Evolutionary conservation across 1,284 basidiomycete species (phyloP).

Genomic region (Papiliotrema nemorosa): DNA sequence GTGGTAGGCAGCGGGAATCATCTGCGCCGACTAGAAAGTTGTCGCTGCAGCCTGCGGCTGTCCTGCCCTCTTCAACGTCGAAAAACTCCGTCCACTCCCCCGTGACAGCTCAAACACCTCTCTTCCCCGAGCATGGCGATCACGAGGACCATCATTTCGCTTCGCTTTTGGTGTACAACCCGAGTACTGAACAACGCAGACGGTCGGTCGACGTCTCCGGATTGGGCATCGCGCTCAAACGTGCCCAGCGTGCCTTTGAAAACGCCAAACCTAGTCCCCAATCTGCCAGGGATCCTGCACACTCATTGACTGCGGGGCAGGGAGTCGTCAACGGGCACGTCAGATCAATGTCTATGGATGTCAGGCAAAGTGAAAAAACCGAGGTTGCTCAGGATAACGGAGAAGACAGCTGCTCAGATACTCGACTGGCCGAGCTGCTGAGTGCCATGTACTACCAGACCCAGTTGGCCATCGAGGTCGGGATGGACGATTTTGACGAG

Average conservation of each 20-base stretch:
- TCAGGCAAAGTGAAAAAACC: too few relatives aligned
- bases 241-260: slow-evolving; percentile 41
- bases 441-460: slow-evolving; percentile 78
- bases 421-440: slow-evolving; percentile 67
- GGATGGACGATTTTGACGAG: slow-evolving; percentile 46
- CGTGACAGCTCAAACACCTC: neutral
- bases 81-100: neutral
- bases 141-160: neutral
- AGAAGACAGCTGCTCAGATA: slow-evolving; percentile 55
- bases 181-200: slow-evolving; percentile 47
- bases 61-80: neutral
- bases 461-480: slow-evolving; percentile 61
- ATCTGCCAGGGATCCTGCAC: neutral
- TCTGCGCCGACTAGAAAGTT: neutral
- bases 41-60: neutral
- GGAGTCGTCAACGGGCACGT: neutral
- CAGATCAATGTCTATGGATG: neutral
- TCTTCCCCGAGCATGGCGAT: neutral
- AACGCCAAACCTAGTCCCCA: neutral
- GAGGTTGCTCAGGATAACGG: slow-evolving; percentile 10
- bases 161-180: slow-evolving; percentile 10
- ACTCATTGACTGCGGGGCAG: neutral
- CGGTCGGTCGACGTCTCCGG: slow-evolving; percentile 81
- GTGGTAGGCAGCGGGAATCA: neutral
- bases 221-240: slow-evolving; percentile 68